These are phyloP conservation scores for Astrocystis sublimbata DNA, from an alignment of 495 filamentous ascomycete species.

Conservation along the genomic window DNA sequence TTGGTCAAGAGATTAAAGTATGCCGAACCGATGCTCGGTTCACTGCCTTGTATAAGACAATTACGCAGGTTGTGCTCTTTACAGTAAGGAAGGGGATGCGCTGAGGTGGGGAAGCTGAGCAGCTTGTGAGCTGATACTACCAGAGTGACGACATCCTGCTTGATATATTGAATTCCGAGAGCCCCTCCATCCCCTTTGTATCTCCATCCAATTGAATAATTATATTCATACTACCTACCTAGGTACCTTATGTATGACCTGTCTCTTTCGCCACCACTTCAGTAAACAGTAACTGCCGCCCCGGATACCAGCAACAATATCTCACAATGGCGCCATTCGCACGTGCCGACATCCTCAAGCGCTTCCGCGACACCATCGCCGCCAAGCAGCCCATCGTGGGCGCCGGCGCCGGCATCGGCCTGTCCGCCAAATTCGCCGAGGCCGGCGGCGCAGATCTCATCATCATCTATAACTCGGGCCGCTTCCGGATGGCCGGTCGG, in stretches of 20 bases:
- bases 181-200: background rate
- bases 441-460: constrained; percentile 67
- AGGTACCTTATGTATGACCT: too few relatives aligned
- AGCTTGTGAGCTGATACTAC: background rate
- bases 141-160: constrained; percentile 1
- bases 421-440: constrained; percentile 70
- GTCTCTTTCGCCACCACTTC: background rate
- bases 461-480: constrained; percentile 71
- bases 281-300: background rate
- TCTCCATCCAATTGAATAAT: too few relatives aligned
- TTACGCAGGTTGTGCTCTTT: too few relatives aligned
- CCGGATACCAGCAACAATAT: background rate
- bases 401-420: constrained; percentile 70
- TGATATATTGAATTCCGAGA: too few relatives aligned
- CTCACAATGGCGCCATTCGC: constrained; percentile 42
- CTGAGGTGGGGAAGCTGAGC: constrained; percentile 4
- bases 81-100: background rate
- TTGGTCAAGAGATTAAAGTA: background rate
- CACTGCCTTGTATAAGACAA: too few relatives aligned
- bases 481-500: constrained; percentile 72
- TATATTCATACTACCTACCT: too few relatives aligned
- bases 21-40: background rate
- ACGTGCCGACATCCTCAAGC: constrained; percentile 56
- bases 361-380: constrained; percentile 54
- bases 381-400: constrained; percentile 61